A percentile compares a stretch with the other conserved stretches of the same genome.
Conservation (phyloP, 2,329 filamentous ascomycete genomes). For the Endoconidiophora polonica region DNA sequence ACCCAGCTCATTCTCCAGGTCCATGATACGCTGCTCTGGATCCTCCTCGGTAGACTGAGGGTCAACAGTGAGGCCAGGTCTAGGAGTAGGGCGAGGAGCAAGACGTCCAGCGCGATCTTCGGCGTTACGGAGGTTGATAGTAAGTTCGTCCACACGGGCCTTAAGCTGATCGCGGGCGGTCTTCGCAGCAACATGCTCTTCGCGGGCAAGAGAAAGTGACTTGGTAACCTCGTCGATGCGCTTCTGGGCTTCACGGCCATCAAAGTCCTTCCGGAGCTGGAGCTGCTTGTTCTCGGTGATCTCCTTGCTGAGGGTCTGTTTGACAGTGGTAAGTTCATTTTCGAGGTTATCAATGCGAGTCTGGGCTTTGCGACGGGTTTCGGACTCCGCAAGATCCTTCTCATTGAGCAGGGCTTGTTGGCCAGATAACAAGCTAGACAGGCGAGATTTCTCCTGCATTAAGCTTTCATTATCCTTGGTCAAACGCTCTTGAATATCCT, state of each 20-base stretch:
- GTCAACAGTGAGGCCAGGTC: constrained; percentile 29
- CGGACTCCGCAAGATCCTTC: constrained; percentile 67
- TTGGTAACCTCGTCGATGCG: constrained; percentile 81
- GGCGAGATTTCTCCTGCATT: constrained; percentile 64
- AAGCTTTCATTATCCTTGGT: constrained; percentile 76
- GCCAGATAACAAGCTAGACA: constrained; percentile 68
- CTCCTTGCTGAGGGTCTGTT: constrained; percentile 71
- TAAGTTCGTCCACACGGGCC: constrained; percentile 71
- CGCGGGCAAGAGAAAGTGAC: constrained; percentile 62
- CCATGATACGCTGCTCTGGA: constrained; percentile 50
- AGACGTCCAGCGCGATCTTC: constrained; percentile 74
- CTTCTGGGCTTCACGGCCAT: constrained; percentile 73
- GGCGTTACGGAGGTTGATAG: constrained; percentile 71
- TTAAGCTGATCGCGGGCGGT: constrained; percentile 82
- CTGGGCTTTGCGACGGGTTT: constrained; percentile 66
- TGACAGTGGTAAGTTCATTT: constrained; percentile 57
- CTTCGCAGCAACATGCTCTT: constrained; percentile 73
- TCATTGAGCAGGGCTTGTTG: constrained; percentile 86
- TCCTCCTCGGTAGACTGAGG: constrained; percentile 30
- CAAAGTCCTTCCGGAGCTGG: constrained; percentile 72
- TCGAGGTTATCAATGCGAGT: constrained; percentile 63
- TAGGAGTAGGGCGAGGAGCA: constrained; percentile 58
- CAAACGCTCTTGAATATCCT: constrained; percentile 77
- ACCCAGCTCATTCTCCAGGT: constrained; percentile 66
- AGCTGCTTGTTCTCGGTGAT: constrained; percentile 71